These are phyloP conservation scores for Raffaelea arxii DNA, from an alignment of 2,329 filamentous ascomycete species.

Conservation along the genomic window DNA sequence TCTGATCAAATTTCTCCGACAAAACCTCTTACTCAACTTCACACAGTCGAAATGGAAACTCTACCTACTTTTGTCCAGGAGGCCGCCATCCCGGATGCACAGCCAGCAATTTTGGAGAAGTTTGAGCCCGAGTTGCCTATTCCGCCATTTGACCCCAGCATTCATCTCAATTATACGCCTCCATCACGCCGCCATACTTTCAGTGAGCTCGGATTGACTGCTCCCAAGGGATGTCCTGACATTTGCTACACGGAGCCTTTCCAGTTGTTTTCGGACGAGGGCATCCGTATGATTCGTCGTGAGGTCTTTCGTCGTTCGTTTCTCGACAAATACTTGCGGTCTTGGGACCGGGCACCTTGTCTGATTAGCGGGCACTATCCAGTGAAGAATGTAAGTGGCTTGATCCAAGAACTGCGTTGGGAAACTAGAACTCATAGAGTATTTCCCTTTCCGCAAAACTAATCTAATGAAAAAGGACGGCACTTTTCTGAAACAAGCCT, in stretches of 20 bases:
- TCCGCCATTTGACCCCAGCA: constrained; percentile 10
- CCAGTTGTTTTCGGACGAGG: constrained; percentile 11
- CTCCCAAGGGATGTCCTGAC: constrained; percentile 7
- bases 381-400: constrained; percentile 2
- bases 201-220: constrained; percentile 6
- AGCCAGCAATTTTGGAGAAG: constrained; percentile 7
- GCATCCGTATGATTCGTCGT: constrained; percentile 11
- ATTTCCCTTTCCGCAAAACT: no score
- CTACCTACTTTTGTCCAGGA: constrained; percentile 6
- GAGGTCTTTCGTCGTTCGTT: constrained; percentile 11
- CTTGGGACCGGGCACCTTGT: constrained; percentile 11
- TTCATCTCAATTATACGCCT: constrained; percentile 11
- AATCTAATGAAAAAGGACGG: constrained; percentile 2
- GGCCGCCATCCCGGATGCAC: constrained; percentile 4
- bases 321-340: constrained; percentile 11
- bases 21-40: neutral
- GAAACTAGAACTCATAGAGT: neutral
- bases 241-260: constrained; percentile 10
- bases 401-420: neutral
- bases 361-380: constrained; percentile 10
- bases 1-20: neutral
- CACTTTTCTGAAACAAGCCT: constrained; percentile 7
- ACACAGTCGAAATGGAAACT: constrained; percentile 4
- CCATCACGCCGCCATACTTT: constrained; percentile 8
- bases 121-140: constrained; percentile 3